phyloP scores from a whole-genome alignment of 192 early-diverging fungal genomes.

The Mortierella alpina region DNA sequence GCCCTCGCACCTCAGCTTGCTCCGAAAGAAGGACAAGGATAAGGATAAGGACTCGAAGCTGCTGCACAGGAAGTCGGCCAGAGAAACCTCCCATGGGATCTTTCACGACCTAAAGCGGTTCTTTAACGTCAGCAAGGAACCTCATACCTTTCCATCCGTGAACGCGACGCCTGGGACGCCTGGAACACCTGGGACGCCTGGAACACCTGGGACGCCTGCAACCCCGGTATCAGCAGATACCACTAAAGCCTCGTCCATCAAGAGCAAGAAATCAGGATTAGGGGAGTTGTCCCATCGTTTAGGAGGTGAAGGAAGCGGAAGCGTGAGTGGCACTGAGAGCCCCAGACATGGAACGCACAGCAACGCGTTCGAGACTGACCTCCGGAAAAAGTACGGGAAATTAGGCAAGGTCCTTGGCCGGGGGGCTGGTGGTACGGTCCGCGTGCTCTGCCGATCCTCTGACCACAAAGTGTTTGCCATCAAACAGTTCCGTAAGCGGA shows the following conservation, averaged over 20 bases:
- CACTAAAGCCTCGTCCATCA: background rate
- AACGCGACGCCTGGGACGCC: no score
- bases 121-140: constrained; percentile 21
- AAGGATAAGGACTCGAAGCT: constrained; percentile 1
- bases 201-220: no score
- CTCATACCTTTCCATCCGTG: constrained; percentile 9
- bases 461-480: constrained; percentile 74
- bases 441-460: constrained; percentile 66
- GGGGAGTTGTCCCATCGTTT: no score
- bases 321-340: background rate
- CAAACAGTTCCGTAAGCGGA: constrained; percentile 83
- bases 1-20: background rate
- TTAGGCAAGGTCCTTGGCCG: constrained; percentile 71
- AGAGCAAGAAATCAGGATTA: constrained; percentile 12
- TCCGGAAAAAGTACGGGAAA: constrained; percentile 65
- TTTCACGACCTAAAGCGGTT: constrained; percentile 43
- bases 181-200: no score
- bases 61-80: constrained; percentile 9
- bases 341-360: constrained; percentile 10
- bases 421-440: constrained; percentile 77
- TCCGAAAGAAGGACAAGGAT: constrained; percentile 20
- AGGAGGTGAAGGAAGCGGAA: no score
- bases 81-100: constrained; percentile 34
- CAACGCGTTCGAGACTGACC: constrained; percentile 27
- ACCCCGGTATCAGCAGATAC: no score